phyloP scores from a whole-genome alignment of 1,139 yeast species.

The Chernovozyma aurita region DNA sequence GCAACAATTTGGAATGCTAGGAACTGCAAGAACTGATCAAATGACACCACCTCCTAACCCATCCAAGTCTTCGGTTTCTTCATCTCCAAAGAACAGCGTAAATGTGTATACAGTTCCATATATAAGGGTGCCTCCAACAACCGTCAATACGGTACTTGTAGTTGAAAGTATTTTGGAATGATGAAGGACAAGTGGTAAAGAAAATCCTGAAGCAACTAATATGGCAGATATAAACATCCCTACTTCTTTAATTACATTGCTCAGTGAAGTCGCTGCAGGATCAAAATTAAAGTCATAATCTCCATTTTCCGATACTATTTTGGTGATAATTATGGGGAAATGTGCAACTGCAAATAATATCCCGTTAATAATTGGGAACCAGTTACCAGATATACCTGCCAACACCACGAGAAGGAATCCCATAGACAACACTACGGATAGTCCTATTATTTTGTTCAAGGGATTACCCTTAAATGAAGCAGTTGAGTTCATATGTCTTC shows the following conservation, averaged over 20 bases:
- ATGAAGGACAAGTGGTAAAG: slow-evolving; percentile 59
- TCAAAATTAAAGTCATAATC: slow-evolving; percentile 47
- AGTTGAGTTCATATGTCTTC: slow-evolving; percentile 34
- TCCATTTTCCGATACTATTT: slow-evolving; percentile 26
- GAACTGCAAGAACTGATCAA: no score
- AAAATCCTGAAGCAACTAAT: slow-evolving; percentile 61
- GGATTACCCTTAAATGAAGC: slow-evolving; percentile 42
- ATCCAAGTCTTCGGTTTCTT: slow-evolving; percentile 37
- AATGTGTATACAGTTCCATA: slow-evolving; percentile 72
- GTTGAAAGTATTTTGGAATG: slow-evolving; percentile 58
- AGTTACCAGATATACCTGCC: slow-evolving; percentile 71
- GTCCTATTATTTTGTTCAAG: slow-evolving; percentile 66
- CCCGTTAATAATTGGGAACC: slow-evolving; percentile 70
- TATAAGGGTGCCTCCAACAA: slow-evolving; percentile 66
- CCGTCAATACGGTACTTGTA: slow-evolving; percentile 59
- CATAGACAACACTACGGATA: slow-evolving; percentile 68
- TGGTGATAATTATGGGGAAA: slow-evolving; percentile 52
- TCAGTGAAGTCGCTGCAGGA: slow-evolving; percentile 27
- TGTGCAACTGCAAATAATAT: slow-evolving; percentile 57
- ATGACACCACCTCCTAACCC: neutral
- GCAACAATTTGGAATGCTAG: no score
- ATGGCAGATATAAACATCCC: slow-evolving; percentile 70
- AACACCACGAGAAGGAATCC: slow-evolving; percentile 77
- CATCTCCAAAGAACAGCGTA: slow-evolving; percentile 63
- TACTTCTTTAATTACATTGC: slow-evolving; percentile 42